Base-by-base conservation (phyloP, 495 filamentous ascomycete species). In the Penicillium manginii region DNA sequence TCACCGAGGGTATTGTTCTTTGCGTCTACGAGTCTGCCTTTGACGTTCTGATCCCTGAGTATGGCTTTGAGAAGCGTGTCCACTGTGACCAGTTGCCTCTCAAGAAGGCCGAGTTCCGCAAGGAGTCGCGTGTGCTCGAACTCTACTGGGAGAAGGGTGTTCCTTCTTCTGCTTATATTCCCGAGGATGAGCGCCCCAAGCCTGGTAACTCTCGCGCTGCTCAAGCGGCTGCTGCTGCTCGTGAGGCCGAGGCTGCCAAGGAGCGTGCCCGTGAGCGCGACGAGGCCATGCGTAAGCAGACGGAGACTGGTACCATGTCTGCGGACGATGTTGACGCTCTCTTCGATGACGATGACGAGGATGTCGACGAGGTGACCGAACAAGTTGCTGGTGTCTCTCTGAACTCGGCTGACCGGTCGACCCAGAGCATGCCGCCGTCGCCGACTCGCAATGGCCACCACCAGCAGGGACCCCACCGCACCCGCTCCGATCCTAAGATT, bases 121-220 rank as follows among this genome's bases (percentile, higher is more conserved):
- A 97, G 83, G 91, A 93, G 64, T 88, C 91, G 73, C 86, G 94
- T 55, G 84, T 97, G 29, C 79, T 98, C 50, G 94, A 98, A 73
- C 83, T 98, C 5, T 98, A 97, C 79, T 98, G 94, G 94, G 94
- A 98, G 85, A 98, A 98, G 83, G 94, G 94, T 54, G 91, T 97
- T 23, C 92, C 93, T 22, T 97, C 93, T 21, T 96, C 92, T 23
- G 90, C 92, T 14, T 98, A 97, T 63, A 88, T 98, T 55, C 96
- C 94, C 7, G 94, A 98, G 67, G 94, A 98, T 72, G 94, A 98
- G 74, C 88, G 92, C 45, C 92, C 93, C 35, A 92, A 92, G 80
- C 86, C 90, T 21, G 73, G 65, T 22, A 79, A 73, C 57, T 77
- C 74, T 40, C 76, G 78, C 40, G 84, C 86, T 40, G 86, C 86